Conservation (phyloP, 2,329 filamentous ascomycete genomes). For the Epichloe uncinata region DNA sequence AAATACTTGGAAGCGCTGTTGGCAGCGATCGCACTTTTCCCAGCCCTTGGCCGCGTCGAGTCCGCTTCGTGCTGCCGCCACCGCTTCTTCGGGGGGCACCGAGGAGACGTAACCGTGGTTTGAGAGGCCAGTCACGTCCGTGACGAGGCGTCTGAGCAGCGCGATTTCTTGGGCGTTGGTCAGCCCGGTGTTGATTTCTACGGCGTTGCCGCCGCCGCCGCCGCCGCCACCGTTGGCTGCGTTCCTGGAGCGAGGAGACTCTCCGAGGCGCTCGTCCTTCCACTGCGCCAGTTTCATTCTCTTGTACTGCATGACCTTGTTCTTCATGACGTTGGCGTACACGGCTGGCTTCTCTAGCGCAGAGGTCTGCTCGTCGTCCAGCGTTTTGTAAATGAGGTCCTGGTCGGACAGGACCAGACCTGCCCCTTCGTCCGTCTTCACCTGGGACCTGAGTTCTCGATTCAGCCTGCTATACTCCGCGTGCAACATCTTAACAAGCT, state of each 20-base stretch:
- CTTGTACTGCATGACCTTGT: slow-evolving; percentile 61
- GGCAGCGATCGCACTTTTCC: slow-evolving; percentile 83
- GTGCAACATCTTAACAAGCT: slow-evolving; percentile 50
- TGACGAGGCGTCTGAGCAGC: slow-evolving; percentile 48
- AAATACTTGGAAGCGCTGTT: slow-evolving; percentile 79
- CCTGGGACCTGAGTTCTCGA: slow-evolving; percentile 40
- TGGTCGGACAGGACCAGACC: slow-evolving; percentile 45
- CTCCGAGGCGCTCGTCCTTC: slow-evolving; percentile 43
- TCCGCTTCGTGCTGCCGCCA: slow-evolving; percentile 52
- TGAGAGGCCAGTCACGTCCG: slow-evolving; percentile 49
- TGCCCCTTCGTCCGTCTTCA: slow-evolving; percentile 26
- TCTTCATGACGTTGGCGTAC: slow-evolving; percentile 76
- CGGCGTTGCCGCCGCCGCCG: slow-evolving; percentile 23
- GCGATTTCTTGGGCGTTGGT: slow-evolving; percentile 52
- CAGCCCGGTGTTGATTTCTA: slow-evolving; percentile 56
- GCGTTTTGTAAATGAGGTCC: slow-evolving; percentile 51
- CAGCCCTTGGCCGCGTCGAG: slow-evolving; percentile 57
- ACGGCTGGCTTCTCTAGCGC: slow-evolving; percentile 55
- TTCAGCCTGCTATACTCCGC: slow-evolving; percentile 56
- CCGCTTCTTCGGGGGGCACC: slow-evolving; percentile 51
- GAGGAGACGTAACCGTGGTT: slow-evolving; percentile 61
- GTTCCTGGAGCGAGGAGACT: slow-evolving; percentile 5
- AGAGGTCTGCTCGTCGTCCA: slow-evolving; percentile 67
- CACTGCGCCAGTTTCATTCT: slow-evolving; percentile 63
- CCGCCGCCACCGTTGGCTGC: slow-evolving; percentile 16